Evolutionary conservation across 2,329 filamentous ascomycete species (phyloP).

Genomic region (Geosmithia putterillii): DNA sequence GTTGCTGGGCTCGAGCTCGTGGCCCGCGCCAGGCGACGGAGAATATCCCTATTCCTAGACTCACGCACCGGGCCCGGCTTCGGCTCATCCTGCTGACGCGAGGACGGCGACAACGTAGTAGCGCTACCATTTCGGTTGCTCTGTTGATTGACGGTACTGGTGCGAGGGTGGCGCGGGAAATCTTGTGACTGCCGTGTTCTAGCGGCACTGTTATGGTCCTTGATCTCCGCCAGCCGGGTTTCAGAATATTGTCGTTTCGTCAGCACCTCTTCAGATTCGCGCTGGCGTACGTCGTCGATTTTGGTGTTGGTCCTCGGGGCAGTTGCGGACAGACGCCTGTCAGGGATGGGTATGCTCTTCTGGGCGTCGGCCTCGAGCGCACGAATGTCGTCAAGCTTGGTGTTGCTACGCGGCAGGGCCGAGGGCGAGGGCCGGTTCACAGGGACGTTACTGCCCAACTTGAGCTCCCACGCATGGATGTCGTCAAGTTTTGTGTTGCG

Average conservation of each 20-base stretch:
- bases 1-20: slow-evolving; percentile 30
- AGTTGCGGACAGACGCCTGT: slow-evolving; percentile 8
- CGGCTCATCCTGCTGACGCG: background rate
- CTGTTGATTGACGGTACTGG: slow-evolving; percentile 1
- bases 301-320: slow-evolving; percentile 25
- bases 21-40: too few species aligned
- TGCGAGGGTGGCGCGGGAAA: slow-evolving; percentile 21
- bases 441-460: slow-evolving; percentile 14
- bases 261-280: slow-evolving; percentile 25
- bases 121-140: background rate
- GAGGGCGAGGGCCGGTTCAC: slow-evolving; percentile 1
- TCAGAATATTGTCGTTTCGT: slow-evolving; percentile 35
- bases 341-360: slow-evolving; percentile 16
- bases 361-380: slow-evolving; percentile 18
- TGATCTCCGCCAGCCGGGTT: slow-evolving; percentile 38
- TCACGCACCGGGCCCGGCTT: too few species aligned
- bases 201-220: slow-evolving; percentile 34
- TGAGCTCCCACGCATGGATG: slow-evolving; percentile 27
- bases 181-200: slow-evolving; percentile 28
- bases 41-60: too few species aligned
- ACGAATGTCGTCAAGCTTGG: slow-evolving; percentile 22
- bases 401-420: background rate
- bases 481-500: slow-evolving; percentile 32
- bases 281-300: slow-evolving; percentile 33
- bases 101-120: background rate